A percentile compares a stretch with the other conserved stretches of the same genome.
Conservation (phyloP, 2,329 filamentous ascomycete genomes). For the Ceratocystis alfenasii region DNA sequence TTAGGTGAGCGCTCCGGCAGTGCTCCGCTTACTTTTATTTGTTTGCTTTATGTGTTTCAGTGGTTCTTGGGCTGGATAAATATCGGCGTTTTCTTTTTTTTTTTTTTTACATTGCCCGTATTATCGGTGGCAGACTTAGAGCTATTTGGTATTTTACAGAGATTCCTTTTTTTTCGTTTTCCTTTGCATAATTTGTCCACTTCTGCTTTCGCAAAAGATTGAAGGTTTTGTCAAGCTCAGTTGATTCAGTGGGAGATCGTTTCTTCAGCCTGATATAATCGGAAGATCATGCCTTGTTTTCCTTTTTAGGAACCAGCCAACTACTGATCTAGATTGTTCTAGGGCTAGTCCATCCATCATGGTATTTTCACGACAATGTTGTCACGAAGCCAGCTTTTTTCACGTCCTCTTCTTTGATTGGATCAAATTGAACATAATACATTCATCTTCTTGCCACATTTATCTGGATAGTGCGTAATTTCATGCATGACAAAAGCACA, state of each 20-base stretch:
- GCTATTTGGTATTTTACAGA: not conserved
- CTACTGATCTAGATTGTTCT: not conserved
- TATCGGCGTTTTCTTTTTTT: conserved; percentile 7
- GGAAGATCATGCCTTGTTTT: not conserved
- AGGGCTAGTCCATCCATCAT: not conserved
- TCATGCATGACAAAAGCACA: not conserved
- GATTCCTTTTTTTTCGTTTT: not conserved
- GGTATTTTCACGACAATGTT: not conserved
- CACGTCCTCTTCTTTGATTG: not conserved
- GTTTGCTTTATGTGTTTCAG: conserved; percentile 5
- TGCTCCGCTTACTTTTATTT: conserved; percentile 12
- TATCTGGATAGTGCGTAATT: not conserved
- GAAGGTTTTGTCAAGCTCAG: not conserved
- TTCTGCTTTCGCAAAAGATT: not conserved
- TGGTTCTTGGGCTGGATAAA: conserved; percentile 9
- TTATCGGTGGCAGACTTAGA: not conserved
- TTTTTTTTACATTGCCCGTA: not conserved
- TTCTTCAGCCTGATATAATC: not conserved
- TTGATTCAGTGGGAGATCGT: not conserved
- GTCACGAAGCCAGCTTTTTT: not conserved
- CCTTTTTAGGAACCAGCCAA: conserved; percentile 1
- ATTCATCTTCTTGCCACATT: not conserved
- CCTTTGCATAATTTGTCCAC: not conserved
- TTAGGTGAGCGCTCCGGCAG: not conserved
- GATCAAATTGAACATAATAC: not conserved